Conservation (phyloP, 768 basidiomycete genomes). For the Amanita fuliginea region DNA sequence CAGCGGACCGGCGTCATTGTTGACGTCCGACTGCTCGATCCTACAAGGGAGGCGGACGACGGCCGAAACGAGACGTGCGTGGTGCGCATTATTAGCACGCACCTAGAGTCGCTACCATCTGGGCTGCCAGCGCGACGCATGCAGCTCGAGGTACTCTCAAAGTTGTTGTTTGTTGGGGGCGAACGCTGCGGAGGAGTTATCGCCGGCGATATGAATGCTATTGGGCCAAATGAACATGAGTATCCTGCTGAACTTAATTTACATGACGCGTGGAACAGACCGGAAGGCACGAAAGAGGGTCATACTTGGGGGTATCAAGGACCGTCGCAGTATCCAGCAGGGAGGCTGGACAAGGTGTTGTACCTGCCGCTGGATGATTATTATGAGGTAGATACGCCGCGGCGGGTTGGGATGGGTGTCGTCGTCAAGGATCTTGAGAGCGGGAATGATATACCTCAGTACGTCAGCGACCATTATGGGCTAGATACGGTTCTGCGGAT, state of each 20-base stretch:
- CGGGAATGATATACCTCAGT: conserved; percentile 22
- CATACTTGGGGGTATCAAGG: conserved; percentile 69
- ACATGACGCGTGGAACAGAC: conserved; percentile 46
- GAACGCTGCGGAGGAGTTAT: conserved; percentile 48
- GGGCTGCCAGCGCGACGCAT: conserved; percentile 31
- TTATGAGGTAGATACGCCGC: conserved; percentile 41
- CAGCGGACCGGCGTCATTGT: conserved; percentile 39
- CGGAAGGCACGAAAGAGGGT: conserved; percentile 31
- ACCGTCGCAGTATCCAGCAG: conserved; percentile 30
- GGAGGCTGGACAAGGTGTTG: conserved; percentile 56
- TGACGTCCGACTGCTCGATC: conserved; percentile 15
- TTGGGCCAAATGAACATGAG: conserved; percentile 31
- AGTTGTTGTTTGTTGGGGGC: conserved; percentile 32
- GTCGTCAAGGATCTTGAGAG: conserved; percentile 20
- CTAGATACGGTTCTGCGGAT: conserved; percentile 30
- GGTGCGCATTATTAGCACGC: conserved; percentile 62
- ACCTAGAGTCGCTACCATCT: conserved; percentile 51
- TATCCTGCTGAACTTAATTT: conserved; percentile 37
- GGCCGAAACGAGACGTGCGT: conserved; percentile 31
- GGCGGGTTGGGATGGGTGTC: conserved; percentile 45
- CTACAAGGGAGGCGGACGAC: conserved; percentile 25
- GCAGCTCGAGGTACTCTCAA: conserved; percentile 44
- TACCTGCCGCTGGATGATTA: conserved; percentile 40
- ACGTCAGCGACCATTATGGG: conserved; percentile 64
- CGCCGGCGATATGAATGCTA: conserved; percentile 66